phyloP scores from a whole-genome alignment of 805 yeast genomes.

The Tetrapisispora arboricola region DNA sequence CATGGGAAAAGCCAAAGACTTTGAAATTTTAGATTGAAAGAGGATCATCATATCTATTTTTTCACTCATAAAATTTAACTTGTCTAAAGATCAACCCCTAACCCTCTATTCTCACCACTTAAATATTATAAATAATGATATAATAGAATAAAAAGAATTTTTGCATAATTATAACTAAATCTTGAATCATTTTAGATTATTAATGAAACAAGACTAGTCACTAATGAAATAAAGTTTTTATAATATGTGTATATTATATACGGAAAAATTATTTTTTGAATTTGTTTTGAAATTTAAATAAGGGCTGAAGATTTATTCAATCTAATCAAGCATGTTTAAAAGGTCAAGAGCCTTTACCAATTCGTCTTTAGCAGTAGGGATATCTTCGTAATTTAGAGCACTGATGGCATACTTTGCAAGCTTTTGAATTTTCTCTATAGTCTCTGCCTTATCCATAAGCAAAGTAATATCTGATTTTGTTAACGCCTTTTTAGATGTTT shows the following conservation, averaged over 20 bases:
- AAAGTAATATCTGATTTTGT: slow-evolving; percentile 34
- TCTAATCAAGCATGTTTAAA: slow-evolving; percentile 10
- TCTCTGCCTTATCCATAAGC: slow-evolving; percentile 46
- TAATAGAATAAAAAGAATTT: slow-evolving; percentile 2
- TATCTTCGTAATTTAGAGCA: slow-evolving; percentile 70
- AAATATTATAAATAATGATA: slow-evolving; percentile 3
- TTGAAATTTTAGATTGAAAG: slow-evolving; percentile 42
- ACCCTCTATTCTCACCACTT: not conserved
- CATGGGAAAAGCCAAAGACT: slow-evolving; percentile 96
- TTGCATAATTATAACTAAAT: not conserved
- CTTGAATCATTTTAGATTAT: not conserved
- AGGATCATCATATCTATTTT: not conserved
- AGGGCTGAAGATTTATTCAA: too few relatives aligned
- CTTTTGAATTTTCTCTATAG: slow-evolving; percentile 52
- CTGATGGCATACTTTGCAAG: slow-evolving; percentile 68
- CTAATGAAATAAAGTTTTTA: too few relatives aligned
- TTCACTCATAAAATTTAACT: not conserved
- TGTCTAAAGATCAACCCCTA: not conserved
- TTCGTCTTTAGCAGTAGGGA: slow-evolving; percentile 56
- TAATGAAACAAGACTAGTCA: too few relatives aligned
- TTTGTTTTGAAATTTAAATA: too few relatives aligned
- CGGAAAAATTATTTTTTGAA: too few relatives aligned
- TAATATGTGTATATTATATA: too few relatives aligned
- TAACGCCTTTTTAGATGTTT: not conserved
- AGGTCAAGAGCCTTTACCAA: slow-evolving; percentile 43